phyloP scores from a whole-genome alignment of 1,139 yeast genomes.

The Hansenula lynferdii region DNA sequence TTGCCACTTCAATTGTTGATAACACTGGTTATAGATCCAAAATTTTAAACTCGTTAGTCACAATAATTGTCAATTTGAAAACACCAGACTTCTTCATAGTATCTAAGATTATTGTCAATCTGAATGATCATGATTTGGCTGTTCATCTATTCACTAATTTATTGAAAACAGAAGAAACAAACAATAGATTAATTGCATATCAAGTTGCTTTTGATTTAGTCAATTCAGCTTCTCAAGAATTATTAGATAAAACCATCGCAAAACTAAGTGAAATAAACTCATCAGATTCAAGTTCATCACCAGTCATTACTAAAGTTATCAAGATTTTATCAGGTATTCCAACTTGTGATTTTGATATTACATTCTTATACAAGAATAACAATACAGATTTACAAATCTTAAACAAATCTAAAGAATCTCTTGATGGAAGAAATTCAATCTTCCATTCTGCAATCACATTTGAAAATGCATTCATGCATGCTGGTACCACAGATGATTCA shows the following conservation, averaged over 20 bases:
- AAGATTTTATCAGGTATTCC: constrained; percentile 88
- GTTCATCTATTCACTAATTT: constrained; percentile 60
- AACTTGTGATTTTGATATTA: constrained; percentile 87
- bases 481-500: constrained; percentile 95
- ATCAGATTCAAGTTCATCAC: constrained; percentile 26
- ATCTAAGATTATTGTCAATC: constrained; percentile 82
- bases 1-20: constrained; percentile 63
- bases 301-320: constrained; percentile 42
- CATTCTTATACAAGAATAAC: constrained; percentile 82
- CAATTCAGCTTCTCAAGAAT: constrained; percentile 88
- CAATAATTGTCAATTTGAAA: constrained; percentile 51
- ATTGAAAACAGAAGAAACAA: constrained; percentile 34
- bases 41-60: constrained; percentile 60
- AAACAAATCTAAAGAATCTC: constrained; percentile 71
- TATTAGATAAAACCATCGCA: constrained; percentile 59
- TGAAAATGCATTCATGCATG: constrained; percentile 91
- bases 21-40: constrained; percentile 61
- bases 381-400: constrained; percentile 81
- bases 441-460: constrained; percentile 96
- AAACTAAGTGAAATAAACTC: constrained; percentile 27
- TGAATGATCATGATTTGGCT: constrained; percentile 74
- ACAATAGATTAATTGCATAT: constrained; percentile 58
- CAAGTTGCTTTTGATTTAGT: constrained; percentile 97
- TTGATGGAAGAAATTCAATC: constrained; percentile 91
- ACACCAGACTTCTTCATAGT: constrained; percentile 76